Base-by-base conservation (phyloP, 805 yeast genomes). In the Wickerhamomyces silvicola region DNA sequence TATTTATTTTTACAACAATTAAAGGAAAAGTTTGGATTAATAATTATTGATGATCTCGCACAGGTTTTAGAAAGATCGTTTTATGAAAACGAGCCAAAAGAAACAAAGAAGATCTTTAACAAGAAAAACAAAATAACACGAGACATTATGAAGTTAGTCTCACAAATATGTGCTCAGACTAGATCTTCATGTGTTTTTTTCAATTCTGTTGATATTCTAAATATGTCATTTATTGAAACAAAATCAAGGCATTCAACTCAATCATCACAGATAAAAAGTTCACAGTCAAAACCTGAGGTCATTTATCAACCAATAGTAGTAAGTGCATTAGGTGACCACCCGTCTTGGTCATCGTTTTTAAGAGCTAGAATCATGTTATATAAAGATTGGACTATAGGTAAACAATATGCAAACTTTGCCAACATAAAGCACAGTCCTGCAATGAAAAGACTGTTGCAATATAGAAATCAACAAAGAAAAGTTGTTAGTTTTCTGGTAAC, bases 1-100 rank as follows among this genome's bases (percentile, higher is more conserved):
- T 43, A 35, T 23, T 14, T 45, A 3, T 45, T 39, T 13, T 16
- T 45, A 13, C 42, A 37, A 26, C 31, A 32, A 10, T 18, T 33
- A 3, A 29, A 33, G n/a, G 18, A 34, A 2, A 18, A 13, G 2
- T 43, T 36, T 29, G 43, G 37, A 2, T 31, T 50, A 4, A 27
- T 50, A 0, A 38, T 50, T 10, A 42, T 50, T 12, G 55, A 50
- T 10, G 54, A 48, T 22, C 30, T 47, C 18, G 43, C 54, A 8
- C 15, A 32, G 5, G 31, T 38, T 4, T 7, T 46, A 4, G 33
- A 35, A 24, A 35, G 42, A 6, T 33, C 36, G 2, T 27, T 37
- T 17, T 39, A 38, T 12, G 43, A 41, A 15, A 13, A 39, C 13
- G 45, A 42, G 1, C 30, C 31, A 2, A 20, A 35, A 23, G 16